phyloP scores from a whole-genome alignment of 768 basidiomycete genomes.

The Rhizopogon sp. region DNA sequence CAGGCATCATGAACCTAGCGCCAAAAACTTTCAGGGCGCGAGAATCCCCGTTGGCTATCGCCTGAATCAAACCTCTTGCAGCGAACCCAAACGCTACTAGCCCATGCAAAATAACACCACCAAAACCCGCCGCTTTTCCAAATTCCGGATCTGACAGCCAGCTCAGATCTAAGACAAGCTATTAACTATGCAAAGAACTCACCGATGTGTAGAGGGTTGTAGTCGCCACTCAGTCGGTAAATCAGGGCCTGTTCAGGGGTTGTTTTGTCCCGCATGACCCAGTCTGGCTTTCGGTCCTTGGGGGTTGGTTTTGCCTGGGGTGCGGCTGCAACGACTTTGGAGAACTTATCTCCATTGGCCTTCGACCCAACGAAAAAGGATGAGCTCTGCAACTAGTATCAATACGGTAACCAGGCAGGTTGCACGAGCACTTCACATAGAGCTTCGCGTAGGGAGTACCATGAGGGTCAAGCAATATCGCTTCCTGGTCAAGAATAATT shows the following conservation, averaged over 20 bases:
- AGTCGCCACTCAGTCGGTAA: slow-evolving; percentile 77
- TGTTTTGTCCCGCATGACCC: slow-evolving; percentile 56
- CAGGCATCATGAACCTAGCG: slow-evolving; percentile 76
- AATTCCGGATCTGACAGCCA: slow-evolving; percentile 56
- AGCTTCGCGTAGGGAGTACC: slow-evolving; percentile 59
- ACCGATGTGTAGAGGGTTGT: slow-evolving; percentile 78
- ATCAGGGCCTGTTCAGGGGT: slow-evolving; percentile 62
- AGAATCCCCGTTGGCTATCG: slow-evolving; percentile 56
- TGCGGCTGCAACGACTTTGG: slow-evolving; percentile 54
- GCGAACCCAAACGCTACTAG: slow-evolving; percentile 79
- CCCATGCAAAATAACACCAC: slow-evolving; percentile 83
- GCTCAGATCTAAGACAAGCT: not conserved
- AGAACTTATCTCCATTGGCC: slow-evolving; percentile 55
- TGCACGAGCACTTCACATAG: slow-evolving; percentile 37
- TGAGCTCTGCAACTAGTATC: slow-evolving; percentile 40
- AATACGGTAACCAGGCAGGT: not conserved
- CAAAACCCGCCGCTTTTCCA: slow-evolving; percentile 72
- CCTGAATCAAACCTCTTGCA: slow-evolving; percentile 68
- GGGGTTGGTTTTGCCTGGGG: slow-evolving; percentile 61
- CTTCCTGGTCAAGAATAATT: slow-evolving; percentile 65
- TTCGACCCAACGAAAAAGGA: slow-evolving; percentile 68
- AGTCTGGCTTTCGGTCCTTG: slow-evolving; percentile 56
- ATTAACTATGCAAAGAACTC: slow-evolving; percentile 6
- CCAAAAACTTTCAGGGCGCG: slow-evolving; percentile 62
- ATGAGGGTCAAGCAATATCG: slow-evolving; percentile 54